Evolutionary conservation across 805 yeast genomes (phyloP).

Genomic region (Candida sakaeoensis): DNA sequence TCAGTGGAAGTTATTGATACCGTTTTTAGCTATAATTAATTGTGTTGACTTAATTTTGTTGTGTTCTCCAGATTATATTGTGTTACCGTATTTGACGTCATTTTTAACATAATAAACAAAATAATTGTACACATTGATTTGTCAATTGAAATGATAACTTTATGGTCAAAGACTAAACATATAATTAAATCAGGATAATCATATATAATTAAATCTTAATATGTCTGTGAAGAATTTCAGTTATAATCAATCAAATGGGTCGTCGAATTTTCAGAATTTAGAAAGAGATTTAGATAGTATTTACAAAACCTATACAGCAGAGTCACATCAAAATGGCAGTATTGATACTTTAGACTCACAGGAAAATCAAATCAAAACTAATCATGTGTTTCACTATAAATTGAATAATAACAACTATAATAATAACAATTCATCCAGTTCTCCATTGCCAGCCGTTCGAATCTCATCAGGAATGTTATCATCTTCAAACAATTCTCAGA

Average conservation of each 20-base stretch:
- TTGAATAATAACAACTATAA: too few species aligned
- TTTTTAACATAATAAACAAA: too few species aligned
- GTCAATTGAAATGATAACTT: too few species aligned
- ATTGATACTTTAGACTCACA: constrained; percentile 28
- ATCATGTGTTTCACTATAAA: constrained; percentile 4
- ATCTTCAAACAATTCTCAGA: constrained; percentile 13
- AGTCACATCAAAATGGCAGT: constrained; percentile 13
- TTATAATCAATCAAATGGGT: not conserved
- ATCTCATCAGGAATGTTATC: constrained; percentile 22
- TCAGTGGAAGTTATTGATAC: too few species aligned
- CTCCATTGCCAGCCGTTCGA: constrained; percentile 14
- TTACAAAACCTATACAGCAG: constrained; percentile 16
- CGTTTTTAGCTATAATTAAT: too few species aligned
- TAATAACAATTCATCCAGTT: not conserved
- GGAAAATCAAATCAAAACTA: constrained; percentile 14
- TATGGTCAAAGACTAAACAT: too few species aligned
- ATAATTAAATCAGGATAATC: too few species aligned
- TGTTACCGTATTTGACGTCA: too few species aligned
- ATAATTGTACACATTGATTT: too few species aligned
- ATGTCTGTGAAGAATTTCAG: constrained; percentile 6
- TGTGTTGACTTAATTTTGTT: too few species aligned
- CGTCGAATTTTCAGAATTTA: constrained; percentile 17
- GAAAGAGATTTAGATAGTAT: constrained; percentile 24
- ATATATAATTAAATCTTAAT: too few species aligned
- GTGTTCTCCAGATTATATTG: too few species aligned